These are phyloP conservation scores for Lepidium campestre DNA, from an alignment of 441 rosid genomes.

Conservation along the genomic window DNA sequence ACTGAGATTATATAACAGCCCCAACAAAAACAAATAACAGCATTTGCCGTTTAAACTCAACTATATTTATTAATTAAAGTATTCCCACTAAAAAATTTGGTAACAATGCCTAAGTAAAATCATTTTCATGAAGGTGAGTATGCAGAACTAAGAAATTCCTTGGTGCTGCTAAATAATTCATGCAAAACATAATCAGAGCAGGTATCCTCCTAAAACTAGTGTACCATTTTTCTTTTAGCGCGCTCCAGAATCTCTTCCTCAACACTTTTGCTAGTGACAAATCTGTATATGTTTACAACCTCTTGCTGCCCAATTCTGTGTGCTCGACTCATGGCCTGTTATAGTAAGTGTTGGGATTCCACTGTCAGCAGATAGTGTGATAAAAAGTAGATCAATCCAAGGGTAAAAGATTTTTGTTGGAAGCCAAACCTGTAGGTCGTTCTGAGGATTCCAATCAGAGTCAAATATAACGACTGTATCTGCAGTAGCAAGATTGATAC, in stretches of 20 bases:
- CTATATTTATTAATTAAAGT: not conserved
- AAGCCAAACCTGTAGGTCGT: slow-evolving; percentile 83
- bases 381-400: not conserved
- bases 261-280: slow-evolving; percentile 99
- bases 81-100: not conserved
- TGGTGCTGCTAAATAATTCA: not conserved
- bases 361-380: slow-evolving; percentile 8
- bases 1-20: not conserved
- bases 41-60: not conserved
- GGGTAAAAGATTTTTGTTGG: slow-evolving; percentile 1
- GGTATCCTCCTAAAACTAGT: slow-evolving; percentile 2
- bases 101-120: not conserved
- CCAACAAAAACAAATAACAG: not conserved
- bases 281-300: slow-evolving; percentile 96
- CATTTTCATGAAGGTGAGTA: not conserved
- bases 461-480: slow-evolving; percentile 99
- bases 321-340: slow-evolving; percentile 99
- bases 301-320: slow-evolving; percentile 99
- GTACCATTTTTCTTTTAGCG: slow-evolving; percentile 98
- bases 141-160: slow-evolving; percentile 6
- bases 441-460: slow-evolving; percentile 99
- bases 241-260: slow-evolving; percentile 99
- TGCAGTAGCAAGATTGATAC: slow-evolving; percentile 98
- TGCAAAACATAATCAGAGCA: not conserved
- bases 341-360: slow-evolving; percentile 13